Base-by-base conservation (phyloP, 2,329 filamentous ascomycete species). In the Epichloe scottii region DNA sequence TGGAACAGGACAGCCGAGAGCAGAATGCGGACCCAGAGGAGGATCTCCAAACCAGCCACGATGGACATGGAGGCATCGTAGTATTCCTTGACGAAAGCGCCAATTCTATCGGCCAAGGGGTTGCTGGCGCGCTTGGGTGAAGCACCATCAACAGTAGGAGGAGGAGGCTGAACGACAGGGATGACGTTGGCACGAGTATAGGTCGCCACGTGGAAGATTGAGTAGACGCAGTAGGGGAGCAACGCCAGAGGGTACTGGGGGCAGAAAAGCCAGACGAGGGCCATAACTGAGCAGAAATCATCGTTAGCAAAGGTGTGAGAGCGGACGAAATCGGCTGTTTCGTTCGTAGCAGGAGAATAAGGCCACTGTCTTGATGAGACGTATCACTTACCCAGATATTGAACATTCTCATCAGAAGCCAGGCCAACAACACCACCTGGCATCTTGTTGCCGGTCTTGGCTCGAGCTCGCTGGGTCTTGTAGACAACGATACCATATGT, bases 401-500 rank as follows among this genome's bases (percentile, higher is more conserved):
- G 93, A 49, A 98, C 88, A 69, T 98, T 98, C 78, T 98, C 93
- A 67, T 98, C 93, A 12, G 81, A 76, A 51, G 85, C 74, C 58
- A 95, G 73, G 55, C 82, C 78, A 53, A 91, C 50, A 46, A 77
- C 68, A 53, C 85, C 80, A 48, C 67, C 65, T 39, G 70, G 80
- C 61, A 82, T 68, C 66, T 74, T 82, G 55, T 75, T 81, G 57
- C 85, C 84, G 47, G 82, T 76, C 77, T 88, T 86, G 60, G 86
- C 78, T 59, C 89, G 85, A 60, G 90, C 88, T 58, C 90, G 84
- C 75, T 90, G 88, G 53, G 89, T 90, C 81, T 98, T 98, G 78
- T 95, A 97, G 55, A 98, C 91, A 47, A 98, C 93, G 59, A 98
- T 97, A 58, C 93, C 91, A 69, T 98, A 98, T 11, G 93, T 97